Evolutionary conservation across 768 basidiomycete genomes (phyloP), one percentile per base, ranked within the genome.

Genomic region (Hirschioporus abietinus): DNA sequence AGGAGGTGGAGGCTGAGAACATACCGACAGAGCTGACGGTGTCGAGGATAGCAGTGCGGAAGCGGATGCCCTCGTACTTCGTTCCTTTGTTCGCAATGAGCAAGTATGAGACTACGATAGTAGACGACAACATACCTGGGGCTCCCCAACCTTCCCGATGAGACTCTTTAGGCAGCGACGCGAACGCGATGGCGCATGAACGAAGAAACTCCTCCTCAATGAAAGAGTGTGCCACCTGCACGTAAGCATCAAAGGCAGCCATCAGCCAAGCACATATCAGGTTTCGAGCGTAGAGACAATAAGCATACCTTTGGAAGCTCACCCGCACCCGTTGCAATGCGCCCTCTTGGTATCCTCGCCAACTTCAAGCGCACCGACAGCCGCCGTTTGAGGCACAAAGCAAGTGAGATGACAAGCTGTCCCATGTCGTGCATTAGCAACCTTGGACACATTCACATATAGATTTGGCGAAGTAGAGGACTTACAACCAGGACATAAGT

Each of bases 91-190:
- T 30, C 30, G 8, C 30, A 30, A 30, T 30, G 8, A 30, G 30
- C 30, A 30, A 8, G 8, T 3, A 8, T 30, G 8, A 30, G 4
- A 30, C 30, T 3, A 30, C 30, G 8, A 30, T 30, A 30, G 2
- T 30, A 30, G 30, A 30, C 30, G 8, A 30, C 8, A 8, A 30
- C 30, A 30, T 30, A 30, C 30, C 90, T 68, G 86, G 90, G 69
- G 80, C 77, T 24, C 92, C 91, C 90, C 91, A 93, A 15, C 92
- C 92, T 59, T 86, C 84, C 70, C 89, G 90, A 71, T 79, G 76
- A 5, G 83, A 83, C 65, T 85, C 83, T 74, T 84, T 86, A 7
- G 80, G 12, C 90, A 84, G 59, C 12, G 42, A 20, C 25, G 91
- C 25, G 75, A 88, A 86, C 8, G 88, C 81, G 69, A 92, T 81